Conservation (phyloP, 78 protist species). For the Dictyostelium brefeldianum region DNA sequence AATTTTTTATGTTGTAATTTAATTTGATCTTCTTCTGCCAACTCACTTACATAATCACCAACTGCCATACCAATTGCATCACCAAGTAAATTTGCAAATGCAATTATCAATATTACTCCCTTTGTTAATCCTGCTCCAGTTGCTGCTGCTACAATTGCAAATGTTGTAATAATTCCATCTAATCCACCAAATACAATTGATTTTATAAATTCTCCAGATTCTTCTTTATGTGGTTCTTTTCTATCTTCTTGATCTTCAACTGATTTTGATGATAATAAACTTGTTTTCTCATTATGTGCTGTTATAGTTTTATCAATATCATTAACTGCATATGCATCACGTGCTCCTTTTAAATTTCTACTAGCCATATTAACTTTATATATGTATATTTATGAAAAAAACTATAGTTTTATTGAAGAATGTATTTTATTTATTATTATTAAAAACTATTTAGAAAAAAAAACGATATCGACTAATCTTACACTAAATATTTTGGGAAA, state of each 20-base stretch:
- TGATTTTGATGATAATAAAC: not conserved
- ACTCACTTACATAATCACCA: conserved; percentile 87
- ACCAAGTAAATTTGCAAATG: conserved; percentile 91
- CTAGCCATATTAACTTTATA: not conserved
- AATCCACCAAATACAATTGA: conserved; percentile 90
- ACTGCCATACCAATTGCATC: conserved; percentile 94
- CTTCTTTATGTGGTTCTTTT: conserved; percentile 78
- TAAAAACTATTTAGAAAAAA: too few species aligned
- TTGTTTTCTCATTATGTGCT: conserved; percentile 22
- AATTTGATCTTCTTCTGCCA: conserved; percentile 85
- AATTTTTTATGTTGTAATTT: conserved; percentile 75
- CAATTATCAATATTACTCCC: conserved; percentile 86
- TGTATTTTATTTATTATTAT: too few species aligned
- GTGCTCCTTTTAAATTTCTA: conserved; percentile 39
- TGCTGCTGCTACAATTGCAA: conserved; percentile 92
- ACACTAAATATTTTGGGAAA: too few species aligned
- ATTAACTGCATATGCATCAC: conserved; percentile 46
- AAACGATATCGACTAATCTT: too few species aligned
- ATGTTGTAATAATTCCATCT: conserved; percentile 93
- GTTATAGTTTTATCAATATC: conserved; percentile 31
- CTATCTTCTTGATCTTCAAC: conserved; percentile 50
- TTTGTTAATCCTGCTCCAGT: conserved; percentile 84
- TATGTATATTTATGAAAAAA: too few species aligned
- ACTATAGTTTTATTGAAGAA: too few species aligned
- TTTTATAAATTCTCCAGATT: conserved; percentile 84